phyloP scores from a whole-genome alignment of 768 basidiomycete genomes.

The Cystofilobasidium ferigula region DNA sequence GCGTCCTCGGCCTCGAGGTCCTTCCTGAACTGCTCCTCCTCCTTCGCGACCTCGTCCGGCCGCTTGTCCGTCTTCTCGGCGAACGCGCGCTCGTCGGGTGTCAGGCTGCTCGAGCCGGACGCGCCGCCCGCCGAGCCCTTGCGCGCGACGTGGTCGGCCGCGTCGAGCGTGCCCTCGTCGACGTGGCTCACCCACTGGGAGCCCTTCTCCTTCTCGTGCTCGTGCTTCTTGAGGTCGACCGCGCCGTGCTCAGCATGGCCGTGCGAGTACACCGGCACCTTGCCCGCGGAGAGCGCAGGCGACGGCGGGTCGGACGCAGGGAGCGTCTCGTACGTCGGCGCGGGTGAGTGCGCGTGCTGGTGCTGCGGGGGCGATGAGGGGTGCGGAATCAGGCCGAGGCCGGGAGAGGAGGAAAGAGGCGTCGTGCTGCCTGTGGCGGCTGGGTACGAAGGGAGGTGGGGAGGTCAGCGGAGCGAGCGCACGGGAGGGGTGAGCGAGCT shows the following conservation, averaged over 20 bases:
- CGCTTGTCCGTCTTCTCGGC: slow-evolving; percentile 2
- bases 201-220: not conserved
- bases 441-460: not conserved
- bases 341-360: not conserved
- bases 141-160: not conserved
- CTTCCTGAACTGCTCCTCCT: slow-evolving; percentile 26
- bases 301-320: not conserved
- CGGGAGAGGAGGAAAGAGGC: not conserved
- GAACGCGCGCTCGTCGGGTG: not conserved
- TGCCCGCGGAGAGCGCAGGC: not conserved
- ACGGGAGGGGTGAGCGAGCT: too few relatives aligned
- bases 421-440: not conserved
- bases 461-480: too few relatives aligned
- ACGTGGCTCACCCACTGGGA: not conserved
- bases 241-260: too few relatives aligned
- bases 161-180: not conserved
- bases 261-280: not conserved
- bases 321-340: slow-evolving; percentile 6
- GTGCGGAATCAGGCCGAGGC: not conserved
- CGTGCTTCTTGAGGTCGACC: too few relatives aligned
- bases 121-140: not conserved
- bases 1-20: slow-evolving; percentile 35
- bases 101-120: not conserved
- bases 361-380: not conserved
- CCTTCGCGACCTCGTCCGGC: not conserved